Evolutionary conservation across 768 basidiomycete species (phyloP).

Genomic region (Suillus occidentalis): DNA sequence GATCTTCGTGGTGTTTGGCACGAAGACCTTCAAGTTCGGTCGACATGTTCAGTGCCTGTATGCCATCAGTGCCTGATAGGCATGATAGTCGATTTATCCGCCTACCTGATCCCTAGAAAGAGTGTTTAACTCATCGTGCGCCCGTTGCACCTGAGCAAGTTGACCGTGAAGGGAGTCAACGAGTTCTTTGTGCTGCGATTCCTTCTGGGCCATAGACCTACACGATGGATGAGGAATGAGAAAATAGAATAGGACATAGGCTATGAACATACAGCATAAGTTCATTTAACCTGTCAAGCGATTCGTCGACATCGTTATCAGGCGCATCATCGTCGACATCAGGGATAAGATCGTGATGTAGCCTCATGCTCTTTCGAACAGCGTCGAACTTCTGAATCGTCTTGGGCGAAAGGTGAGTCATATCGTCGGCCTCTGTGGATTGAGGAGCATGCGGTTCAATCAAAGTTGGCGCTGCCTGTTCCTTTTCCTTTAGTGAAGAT

Average conservation of each 20-base stretch:
- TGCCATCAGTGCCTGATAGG: neutral
- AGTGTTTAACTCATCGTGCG: conserved; percentile 78
- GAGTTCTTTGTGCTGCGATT: conserved; percentile 81
- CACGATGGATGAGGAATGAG: conserved; percentile 8
- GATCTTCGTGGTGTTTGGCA: conserved; percentile 53
- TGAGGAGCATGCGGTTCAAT: conserved; percentile 8
- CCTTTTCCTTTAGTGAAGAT: conserved; percentile 43
- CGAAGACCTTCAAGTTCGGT: conserved; percentile 78
- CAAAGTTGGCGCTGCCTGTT: conserved; percentile 13
- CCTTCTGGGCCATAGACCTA: conserved; percentile 98
- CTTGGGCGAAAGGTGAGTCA: conserved; percentile 59
- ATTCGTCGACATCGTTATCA: conserved; percentile 58
- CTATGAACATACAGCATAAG: conserved; percentile 76
- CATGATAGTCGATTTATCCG: neutral
- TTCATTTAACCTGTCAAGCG: conserved; percentile 80
- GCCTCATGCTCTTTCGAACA: conserved; percentile 66
- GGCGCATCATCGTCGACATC: conserved; percentile 25
- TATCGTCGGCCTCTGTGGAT: conserved; percentile 18
- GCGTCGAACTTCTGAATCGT: conserved; percentile 75
- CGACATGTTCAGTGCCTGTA: conserved; percentile 82
- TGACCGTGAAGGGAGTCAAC: conserved; percentile 73
- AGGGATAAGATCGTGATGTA: conserved; percentile 42
- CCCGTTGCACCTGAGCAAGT: conserved; percentile 66
- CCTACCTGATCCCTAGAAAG: conserved; percentile 84
- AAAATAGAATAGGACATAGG: conserved; percentile 7